Base-by-base conservation (phyloP, 2,329 filamentous ascomycete genomes). In the Talaromyces sp. region DNA sequence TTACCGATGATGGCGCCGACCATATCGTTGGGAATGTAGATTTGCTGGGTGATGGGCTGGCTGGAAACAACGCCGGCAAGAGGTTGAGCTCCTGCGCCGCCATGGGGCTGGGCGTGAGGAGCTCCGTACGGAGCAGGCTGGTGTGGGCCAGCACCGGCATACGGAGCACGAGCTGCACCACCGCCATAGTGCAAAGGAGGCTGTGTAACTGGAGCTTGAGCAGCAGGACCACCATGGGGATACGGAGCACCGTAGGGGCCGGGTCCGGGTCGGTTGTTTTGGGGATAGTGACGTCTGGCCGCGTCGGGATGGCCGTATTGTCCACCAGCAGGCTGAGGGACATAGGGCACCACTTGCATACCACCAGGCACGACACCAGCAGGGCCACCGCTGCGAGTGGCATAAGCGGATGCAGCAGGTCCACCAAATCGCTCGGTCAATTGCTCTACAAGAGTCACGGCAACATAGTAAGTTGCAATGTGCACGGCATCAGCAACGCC, bases 11-110 rank as follows among this genome's bases (percentile, higher is more conserved):
- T 99, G 64, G 95, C 95, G 68, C 95, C 95, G 62, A 99, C 95
- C 95, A 99, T 98, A 75, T 99, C 95, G 76, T 99, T 99, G 66
- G 95, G 95, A 72, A 99, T 99, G 81, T 91, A 99, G 70, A 99
- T 99, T 80, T 99, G 95, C 80, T 99, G 95, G 3, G 95, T 99
- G 74, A 98, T 84, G 60, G 93, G 92, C 69, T 92, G 89, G 61
- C 91, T 92, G 47, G 90, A 89, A 73, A 93, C 85, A 80, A 88
- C 87, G 19, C 87, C 87, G 68, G 89, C 87, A 81, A 93, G 89
- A 9, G 92, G 90, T 73, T 77, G 74, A 54, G 60, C 43, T 2
- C 70, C 73, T 68, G 88, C 89, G 62, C 90, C 89, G 62, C 90
- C 90, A 71, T 89, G 87, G 35, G 86, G 83, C 69, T 74, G 86